Evolutionary conservation across 2,329 filamentous ascomycete species (phyloP).

Genomic region (Calonectria pseudoturangicola): DNA sequence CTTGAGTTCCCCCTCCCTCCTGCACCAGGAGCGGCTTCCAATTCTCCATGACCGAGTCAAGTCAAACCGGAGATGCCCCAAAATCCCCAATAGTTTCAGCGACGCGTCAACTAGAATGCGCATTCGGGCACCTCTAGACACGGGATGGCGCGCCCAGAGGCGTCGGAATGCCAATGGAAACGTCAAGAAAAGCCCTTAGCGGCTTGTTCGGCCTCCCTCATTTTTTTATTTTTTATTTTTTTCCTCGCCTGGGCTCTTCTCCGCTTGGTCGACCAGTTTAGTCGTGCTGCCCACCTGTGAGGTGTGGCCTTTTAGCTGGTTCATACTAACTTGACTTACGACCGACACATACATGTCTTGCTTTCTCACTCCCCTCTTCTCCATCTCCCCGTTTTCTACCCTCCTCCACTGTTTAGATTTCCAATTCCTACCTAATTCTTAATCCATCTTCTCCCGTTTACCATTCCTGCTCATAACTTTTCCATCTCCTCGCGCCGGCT

Average conservation of each 20-base stretch:
- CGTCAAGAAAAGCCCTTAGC: slow-evolving; percentile 49
- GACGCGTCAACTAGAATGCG: slow-evolving; percentile 26
- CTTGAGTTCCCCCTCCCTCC: background rate
- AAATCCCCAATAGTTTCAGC: slow-evolving; percentile 5
- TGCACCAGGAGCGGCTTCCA: background rate
- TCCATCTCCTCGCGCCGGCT: slow-evolving; percentile 1
- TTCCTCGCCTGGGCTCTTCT: slow-evolving; percentile 7
- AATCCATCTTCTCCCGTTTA: slow-evolving; percentile 18
- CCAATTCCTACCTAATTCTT: slow-evolving; percentile 26
- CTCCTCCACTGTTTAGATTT: slow-evolving; percentile 15
- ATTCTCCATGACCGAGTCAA: slow-evolving; percentile 24
- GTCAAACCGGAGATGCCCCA: background rate
- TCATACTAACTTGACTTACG: slow-evolving; percentile 24
- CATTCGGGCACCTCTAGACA: slow-evolving; percentile 21
- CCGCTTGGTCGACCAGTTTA: background rate
- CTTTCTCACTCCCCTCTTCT: slow-evolving; percentile 13
- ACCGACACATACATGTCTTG: slow-evolving; percentile 24
- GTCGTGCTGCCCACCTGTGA: slow-evolving; percentile 5
- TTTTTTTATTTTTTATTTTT: slow-evolving; percentile 8
- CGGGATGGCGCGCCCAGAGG: slow-evolving; percentile 37
- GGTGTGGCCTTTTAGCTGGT: slow-evolving; percentile 19
- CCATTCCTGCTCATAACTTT: background rate
- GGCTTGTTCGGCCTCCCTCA: slow-evolving; percentile 50
- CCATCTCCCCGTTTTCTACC: slow-evolving; percentile 11
- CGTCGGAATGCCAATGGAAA: slow-evolving; percentile 47